A percentile compares a stretch with the other conserved stretches of the same genome.
phyloP scores from a whole-genome alignment of 1,139 yeast species.

The Saccharomycopsis hybrid region DNA sequence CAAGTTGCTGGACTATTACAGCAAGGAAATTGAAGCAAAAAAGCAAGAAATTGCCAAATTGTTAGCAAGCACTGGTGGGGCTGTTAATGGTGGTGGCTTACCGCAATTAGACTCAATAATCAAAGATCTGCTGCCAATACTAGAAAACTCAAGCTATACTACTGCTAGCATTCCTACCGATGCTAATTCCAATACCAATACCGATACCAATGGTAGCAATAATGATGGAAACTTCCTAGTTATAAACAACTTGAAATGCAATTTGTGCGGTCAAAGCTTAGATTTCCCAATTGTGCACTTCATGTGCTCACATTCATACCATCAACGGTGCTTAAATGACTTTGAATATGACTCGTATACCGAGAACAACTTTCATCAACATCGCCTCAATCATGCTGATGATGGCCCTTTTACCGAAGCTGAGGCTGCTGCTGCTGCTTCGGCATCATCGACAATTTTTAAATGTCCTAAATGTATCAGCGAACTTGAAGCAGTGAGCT shows the following conservation, averaged over 20 bases:
- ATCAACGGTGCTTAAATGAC: constrained; percentile 69
- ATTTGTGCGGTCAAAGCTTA: constrained; percentile 59
- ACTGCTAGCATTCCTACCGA: background rate
- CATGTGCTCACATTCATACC: constrained; percentile 82
- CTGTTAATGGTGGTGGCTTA: background rate
- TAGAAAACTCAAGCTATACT: too few relatives aligned
- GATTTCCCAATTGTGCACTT: constrained; percentile 83
- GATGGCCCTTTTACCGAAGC: background rate
- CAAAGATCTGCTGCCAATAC: too few relatives aligned
- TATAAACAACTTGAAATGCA: constrained; percentile 65
- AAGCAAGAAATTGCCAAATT: constrained; percentile 48
- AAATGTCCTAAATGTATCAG: constrained; percentile 71
- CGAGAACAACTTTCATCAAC: too few relatives aligned
- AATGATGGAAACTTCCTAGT: constrained; percentile 44
- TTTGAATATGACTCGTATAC: constrained; percentile 26
- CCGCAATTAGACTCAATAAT: too few relatives aligned
- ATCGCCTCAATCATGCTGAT: too few relatives aligned
- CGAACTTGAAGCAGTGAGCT: constrained; percentile 59
- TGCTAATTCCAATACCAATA: background rate
- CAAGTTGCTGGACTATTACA: constrained; percentile 62
- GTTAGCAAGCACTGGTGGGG: constrained; percentile 24
- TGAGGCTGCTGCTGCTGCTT: background rate
- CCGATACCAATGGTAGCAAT: background rate
- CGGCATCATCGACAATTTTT: too few relatives aligned
- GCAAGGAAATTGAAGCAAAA: constrained; percentile 55